These are phyloP conservation scores for Grosmannia penicillata DNA, from an alignment of 2,329 filamentous ascomycete genomes.

Conservation along the genomic window DNA sequence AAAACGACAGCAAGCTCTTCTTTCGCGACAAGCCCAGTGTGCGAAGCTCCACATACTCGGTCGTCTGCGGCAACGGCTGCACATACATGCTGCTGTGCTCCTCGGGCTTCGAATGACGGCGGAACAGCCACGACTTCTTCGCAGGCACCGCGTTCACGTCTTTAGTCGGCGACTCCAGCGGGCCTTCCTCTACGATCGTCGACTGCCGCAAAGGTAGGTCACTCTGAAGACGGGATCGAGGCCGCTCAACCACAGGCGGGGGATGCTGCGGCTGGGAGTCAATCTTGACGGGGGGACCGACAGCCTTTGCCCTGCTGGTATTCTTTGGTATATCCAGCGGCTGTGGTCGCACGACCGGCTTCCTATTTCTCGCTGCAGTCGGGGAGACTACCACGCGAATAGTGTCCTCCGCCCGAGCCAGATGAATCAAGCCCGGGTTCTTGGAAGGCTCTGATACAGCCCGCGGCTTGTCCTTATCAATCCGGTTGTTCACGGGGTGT, in stretches of 20 bases:
- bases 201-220: neutral
- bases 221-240: neutral
- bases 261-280: too few species aligned
- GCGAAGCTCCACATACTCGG: too few species aligned
- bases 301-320: neutral
- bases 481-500: constrained; percentile 13
- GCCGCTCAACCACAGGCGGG: too few species aligned
- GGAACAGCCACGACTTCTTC: constrained; percentile 10
- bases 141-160: neutral
- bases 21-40: constrained; percentile 25
- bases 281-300: too few species aligned
- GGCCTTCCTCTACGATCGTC: constrained; percentile 8
- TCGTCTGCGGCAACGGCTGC: too few species aligned
- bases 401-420: constrained; percentile 7
- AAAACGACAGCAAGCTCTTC: constrained; percentile 40
- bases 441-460: constrained; percentile 31
- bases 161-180: neutral
- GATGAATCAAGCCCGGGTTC: constrained; percentile 5
- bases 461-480: constrained; percentile 21
- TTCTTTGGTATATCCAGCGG: constrained; percentile 5
- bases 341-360: neutral
- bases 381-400: constrained; percentile 11
- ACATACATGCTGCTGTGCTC: constrained; percentile 7
- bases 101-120: constrained; percentile 10
- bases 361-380: constrained; percentile 1